Evolutionary conservation across 495 filamentous ascomycete genomes (phyloP).

Genomic region (Collariella sp.): DNA sequence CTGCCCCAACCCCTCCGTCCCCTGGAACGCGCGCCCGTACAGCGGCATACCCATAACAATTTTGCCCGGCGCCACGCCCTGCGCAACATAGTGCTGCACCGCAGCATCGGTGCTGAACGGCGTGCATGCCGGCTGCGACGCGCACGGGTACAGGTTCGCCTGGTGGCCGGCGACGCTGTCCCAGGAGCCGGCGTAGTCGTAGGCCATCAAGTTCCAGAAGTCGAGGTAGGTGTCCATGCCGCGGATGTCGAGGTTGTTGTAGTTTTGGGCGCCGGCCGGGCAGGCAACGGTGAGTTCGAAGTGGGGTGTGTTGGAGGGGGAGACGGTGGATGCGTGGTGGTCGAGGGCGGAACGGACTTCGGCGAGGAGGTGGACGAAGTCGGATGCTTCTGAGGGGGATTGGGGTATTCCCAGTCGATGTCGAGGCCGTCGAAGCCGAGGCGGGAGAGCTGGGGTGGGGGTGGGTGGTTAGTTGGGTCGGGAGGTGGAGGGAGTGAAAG

Average conservation of each 20-base stretch:
- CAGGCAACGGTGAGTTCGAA: conserved; percentile 80
- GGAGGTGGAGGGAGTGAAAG: background rate
- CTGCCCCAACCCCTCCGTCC: conserved; percentile 64
- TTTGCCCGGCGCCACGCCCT: conserved; percentile 56
- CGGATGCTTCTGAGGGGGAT: conserved; percentile 52
- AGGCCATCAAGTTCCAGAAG: conserved; percentile 93
- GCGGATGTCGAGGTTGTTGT: conserved; percentile 59
- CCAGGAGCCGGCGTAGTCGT: conserved; percentile 76
- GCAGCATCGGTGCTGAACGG: conserved; percentile 69
- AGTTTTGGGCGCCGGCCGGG: conserved; percentile 58
- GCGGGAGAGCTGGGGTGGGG: conserved; percentile 42
- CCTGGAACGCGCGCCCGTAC: conserved; percentile 78
- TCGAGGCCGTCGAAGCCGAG: conserved; percentile 51
- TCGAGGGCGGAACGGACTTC: conserved; percentile 53
- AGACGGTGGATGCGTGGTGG: conserved; percentile 44
- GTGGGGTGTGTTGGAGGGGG: conserved; percentile 38
- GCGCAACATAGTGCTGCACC: conserved; percentile 55
- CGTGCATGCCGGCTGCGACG: conserved; percentile 49
- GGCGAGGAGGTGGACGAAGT: conserved; percentile 68
- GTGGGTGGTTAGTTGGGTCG: background rate
- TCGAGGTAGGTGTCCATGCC: conserved; percentile 77
- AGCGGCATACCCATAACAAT: conserved; percentile 87
- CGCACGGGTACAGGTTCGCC: conserved; percentile 62
- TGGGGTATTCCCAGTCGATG: conserved; percentile 56
- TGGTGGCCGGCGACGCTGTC: conserved; percentile 66